phyloP scores from a whole-genome alignment of 257 asterid genomes.

The Eucommia ulmoides region DNA sequence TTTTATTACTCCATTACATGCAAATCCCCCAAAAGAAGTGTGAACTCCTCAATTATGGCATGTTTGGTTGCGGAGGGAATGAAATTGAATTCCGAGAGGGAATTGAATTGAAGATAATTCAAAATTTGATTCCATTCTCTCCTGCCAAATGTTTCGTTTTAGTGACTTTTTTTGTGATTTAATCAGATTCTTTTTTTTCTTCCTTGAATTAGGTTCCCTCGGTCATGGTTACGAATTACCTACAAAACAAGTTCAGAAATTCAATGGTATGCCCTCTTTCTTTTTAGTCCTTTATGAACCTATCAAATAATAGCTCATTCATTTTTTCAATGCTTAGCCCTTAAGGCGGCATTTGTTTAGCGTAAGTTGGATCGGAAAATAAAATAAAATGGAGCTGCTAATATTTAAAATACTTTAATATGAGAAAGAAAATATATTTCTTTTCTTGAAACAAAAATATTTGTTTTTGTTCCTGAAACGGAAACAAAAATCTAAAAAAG shows the following conservation, averaged over 20 bases:
- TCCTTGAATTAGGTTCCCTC: conserved; percentile 65
- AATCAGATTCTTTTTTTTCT: neutral
- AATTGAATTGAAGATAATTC: neutral
- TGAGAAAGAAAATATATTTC: neutral
- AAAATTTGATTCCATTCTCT: neutral
- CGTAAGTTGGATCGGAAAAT: no score
- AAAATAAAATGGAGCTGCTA: no score
- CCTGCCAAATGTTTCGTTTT: neutral
- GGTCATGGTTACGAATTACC: conserved; percentile 66
- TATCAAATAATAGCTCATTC: neutral
- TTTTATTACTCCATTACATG: neutral
- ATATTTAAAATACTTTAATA: no score
- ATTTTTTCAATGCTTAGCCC: neutral
- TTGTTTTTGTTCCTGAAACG: no score
- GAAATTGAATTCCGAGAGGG: no score
- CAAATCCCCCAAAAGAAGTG: no score
- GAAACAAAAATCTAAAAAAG: no score
- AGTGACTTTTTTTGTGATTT: neutral
- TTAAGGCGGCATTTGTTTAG: no score
- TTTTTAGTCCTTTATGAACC: neutral
- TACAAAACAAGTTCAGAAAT: conserved; percentile 77
- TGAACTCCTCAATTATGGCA: no score
- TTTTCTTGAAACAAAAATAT: no score
- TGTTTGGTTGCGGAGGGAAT: no score
- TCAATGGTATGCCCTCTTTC: conserved; percentile 59